phyloP scores from a whole-genome alignment of 352 stramenopile species.

The Phytophthora sansomeana region DNA sequence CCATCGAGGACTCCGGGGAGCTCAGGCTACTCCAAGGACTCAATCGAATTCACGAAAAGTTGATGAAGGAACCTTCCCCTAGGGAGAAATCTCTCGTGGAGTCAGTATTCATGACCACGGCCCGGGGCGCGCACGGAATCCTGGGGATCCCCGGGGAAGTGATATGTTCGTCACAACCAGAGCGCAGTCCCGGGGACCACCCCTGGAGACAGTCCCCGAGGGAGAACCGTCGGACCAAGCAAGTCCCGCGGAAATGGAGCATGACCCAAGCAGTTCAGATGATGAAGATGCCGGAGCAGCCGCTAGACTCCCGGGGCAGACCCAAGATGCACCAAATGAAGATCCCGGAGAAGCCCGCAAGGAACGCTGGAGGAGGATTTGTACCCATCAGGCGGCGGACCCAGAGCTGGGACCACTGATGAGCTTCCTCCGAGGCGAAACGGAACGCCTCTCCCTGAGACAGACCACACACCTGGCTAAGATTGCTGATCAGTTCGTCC shows the following conservation, averaged over 20 bases:
- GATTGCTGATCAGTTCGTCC: constrained; percentile 5
- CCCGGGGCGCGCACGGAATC: not conserved
- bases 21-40: not conserved
- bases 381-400: not conserved
- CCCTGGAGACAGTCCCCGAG: not conserved
- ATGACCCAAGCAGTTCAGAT: too few relatives aligned
- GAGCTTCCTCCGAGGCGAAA: too few relatives aligned
- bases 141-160: too few relatives aligned
- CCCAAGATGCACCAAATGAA: not conserved
- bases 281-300: too few relatives aligned
- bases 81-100: not conserved
- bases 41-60: constrained; percentile 4
- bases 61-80: not conserved
- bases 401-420: too few relatives aligned
- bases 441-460: too few relatives aligned
- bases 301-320: too few relatives aligned
- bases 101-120: not conserved
- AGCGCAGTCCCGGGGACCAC: not conserved
- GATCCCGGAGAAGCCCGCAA: not conserved
- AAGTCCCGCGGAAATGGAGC: not conserved
- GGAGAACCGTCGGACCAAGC: not conserved
- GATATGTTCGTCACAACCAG: not conserved
- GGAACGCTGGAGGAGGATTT: constrained; percentile 2
- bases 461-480: constrained; percentile 4
- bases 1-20: not conserved